Evolutionary conservation across 2,329 filamentous ascomycete species (phyloP), one percentile per base, ranked within the genome.

Genomic region (Epichloe festucae): DNA sequence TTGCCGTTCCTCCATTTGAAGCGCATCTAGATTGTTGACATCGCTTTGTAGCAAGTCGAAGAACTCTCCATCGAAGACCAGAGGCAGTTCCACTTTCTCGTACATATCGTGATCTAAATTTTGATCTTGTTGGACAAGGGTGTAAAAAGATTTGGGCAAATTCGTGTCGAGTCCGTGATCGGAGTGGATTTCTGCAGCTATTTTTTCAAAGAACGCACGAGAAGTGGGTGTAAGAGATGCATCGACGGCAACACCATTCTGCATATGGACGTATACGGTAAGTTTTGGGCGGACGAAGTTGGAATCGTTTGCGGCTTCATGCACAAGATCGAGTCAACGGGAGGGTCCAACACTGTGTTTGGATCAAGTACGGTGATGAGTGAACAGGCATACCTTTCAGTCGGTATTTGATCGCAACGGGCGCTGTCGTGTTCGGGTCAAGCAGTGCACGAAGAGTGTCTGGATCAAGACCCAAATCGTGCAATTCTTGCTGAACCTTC

Each of bases 1-100:
- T 53, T 73, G 70, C 59, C 85, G 77, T 63, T 94, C 85, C 43
- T 76, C 69, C 39, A 73, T 70, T 56, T 90, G 85, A 3, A 94
- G 71, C 0, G 71, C 71, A 56, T 87, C 85, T 3, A 95, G 71
- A 44, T 78, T 77, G 21, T 75, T 76, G 15, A 94, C 76, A 62
- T 91, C 86, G 43, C 73, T 77, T 59, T 86, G 81, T 7, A 95
- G 75, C 41, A 85, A 79, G 31, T 80, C 76, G 65, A 95, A 94
- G 66, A 95, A 95, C 62, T 89, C 80, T 19, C 77, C 75, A 60
- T 93, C 88, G 23, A 87, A 87, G 2, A 80, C 79, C 2, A 95
- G 70, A 17, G 87, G 85, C 6, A 95, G 78, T 63, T 90, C 83
- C n/a, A 94, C 65, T 10, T 59, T 66, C 53, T 69, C 64, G 46